Percentiles rank a stretch among this genome's conserved stretches.
phyloP scores from a whole-genome alignment of 805 yeast genomes.

The Zygosaccharomyces siamensis region DNA sequence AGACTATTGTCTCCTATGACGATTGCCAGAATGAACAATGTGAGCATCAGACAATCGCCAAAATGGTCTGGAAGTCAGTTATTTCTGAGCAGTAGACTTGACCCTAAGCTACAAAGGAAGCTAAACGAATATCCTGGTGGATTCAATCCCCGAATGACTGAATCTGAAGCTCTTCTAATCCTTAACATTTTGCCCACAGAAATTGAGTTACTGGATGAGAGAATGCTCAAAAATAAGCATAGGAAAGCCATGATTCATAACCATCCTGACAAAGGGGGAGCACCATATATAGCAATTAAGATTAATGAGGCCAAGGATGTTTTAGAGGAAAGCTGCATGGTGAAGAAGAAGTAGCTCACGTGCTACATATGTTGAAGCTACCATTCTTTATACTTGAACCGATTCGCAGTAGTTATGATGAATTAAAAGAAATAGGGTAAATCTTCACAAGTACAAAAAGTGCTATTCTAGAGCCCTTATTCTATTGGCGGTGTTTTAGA shows the following conservation, averaged over 20 bases:
- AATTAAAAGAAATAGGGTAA: not conserved
- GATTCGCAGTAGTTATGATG: not conserved
- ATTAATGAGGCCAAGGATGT: slow-evolving; percentile 89
- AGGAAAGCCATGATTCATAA: slow-evolving; percentile 80
- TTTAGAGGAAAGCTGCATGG: slow-evolving; percentile 34
- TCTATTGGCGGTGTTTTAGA: not conserved
- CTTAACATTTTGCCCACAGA: slow-evolving; percentile 55
- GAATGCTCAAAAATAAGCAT: slow-evolving; percentile 69
- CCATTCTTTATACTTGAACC: not conserved
- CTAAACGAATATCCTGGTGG: slow-evolving; percentile 49
- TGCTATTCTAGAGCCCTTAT: not conserved
- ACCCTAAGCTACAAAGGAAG: slow-evolving; percentile 10
- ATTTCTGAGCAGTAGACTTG: slow-evolving; percentile 17
- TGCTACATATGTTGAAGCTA: not conserved
- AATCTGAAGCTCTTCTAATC: slow-evolving; percentile 64
- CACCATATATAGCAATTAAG: slow-evolving; percentile 83
- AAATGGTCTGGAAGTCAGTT: slow-evolving; percentile 11
- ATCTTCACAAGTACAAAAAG: not conserved
- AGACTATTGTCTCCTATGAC: slow-evolving; percentile 24
- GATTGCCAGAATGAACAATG: slow-evolving; percentile 30
- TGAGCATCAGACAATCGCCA: slow-evolving; percentile 14
- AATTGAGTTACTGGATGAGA: slow-evolving; percentile 44
- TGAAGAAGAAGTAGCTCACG: slow-evolving; percentile 12
- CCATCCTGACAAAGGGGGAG: slow-evolving; percentile 94
- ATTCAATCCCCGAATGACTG: slow-evolving; percentile 59